Base-by-base conservation (phyloP, 495 filamentous ascomycete species). In the Aspergillus steynii region DNA sequence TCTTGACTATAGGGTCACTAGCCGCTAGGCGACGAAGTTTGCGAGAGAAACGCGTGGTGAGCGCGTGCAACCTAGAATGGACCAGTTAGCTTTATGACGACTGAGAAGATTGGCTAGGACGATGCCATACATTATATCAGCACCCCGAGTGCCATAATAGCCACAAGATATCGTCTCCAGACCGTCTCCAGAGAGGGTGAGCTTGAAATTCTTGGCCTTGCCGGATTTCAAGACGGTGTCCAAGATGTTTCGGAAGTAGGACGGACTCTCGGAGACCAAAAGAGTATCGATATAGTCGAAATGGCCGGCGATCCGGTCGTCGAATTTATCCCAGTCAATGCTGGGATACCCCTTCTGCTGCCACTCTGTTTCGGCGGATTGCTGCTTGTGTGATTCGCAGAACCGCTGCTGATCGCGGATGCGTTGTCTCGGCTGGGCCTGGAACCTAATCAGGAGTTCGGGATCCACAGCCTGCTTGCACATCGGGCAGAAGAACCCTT, bases 81-180 rank as follows among this genome's bases (percentile, higher is more conserved):
- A 47, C 61, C 54, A 66, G 59, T 15, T 51, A 49, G 10, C n/a
- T 2, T 1, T 31, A 8, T 9, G 9, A 56, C 1, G 25, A 28
- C 50, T 9, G 55, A 25, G 32, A 46, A 2, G 52, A 14, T 61
- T 31, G 29, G 34, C 15, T 32, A 59, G 27, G 10, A 48, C 29
- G 42, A 50, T 51, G 26, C 59, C 79, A 58, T 74, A 88, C 85
- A 91, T 83, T 56, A 83, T 82, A 27, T 82, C 80, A 25, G 90
- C 79, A 0, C 95, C 95, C 55, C 89, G 82, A 1, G 88, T 82
- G 1, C 95, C 95, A 71, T 97, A 99, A 70, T 98, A 99, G 0
- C 95, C 95, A 29, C 87, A 86, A 3, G 75, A 84, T 49, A 84
- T 79, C 6, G 58, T 72, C 61, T 78, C 79, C 46, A 78, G 55